phyloP scores from a whole-genome alignment of 2,329 filamentous ascomycete species.

The Fusarium veterinarium region DNA sequence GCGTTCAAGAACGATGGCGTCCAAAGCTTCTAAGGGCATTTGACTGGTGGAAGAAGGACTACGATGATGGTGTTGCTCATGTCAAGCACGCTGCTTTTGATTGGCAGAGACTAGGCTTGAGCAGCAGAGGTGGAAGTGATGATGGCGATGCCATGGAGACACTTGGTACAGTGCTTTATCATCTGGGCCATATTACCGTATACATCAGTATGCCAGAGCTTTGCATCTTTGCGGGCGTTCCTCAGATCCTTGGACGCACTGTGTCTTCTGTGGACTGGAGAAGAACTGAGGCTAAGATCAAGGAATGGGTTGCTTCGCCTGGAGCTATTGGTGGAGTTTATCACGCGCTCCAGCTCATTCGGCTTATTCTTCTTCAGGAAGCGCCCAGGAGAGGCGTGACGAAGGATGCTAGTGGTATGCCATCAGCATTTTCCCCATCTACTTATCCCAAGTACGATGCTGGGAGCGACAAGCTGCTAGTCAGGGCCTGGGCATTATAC shows the following conservation, averaged over 20 bases:
- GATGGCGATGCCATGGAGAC: slow-evolving; percentile 45
- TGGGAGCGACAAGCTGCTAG: slow-evolving; percentile 40
- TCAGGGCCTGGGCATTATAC: slow-evolving; percentile 43
- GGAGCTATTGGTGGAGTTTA: slow-evolving; percentile 45
- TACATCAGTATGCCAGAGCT: slow-evolving; percentile 47
- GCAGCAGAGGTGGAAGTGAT: slow-evolving; percentile 43
- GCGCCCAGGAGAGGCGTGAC: slow-evolving; percentile 25
- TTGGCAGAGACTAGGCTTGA: slow-evolving; percentile 44
- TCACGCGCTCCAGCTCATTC: slow-evolving; percentile 43
- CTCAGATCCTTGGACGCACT: slow-evolving; percentile 43
- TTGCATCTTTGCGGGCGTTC: slow-evolving; percentile 45
- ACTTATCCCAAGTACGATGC: slow-evolving; percentile 43
- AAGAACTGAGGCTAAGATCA: slow-evolving; percentile 45
- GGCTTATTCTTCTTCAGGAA: slow-evolving; percentile 42
- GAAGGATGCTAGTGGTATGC: slow-evolving; percentile 20
- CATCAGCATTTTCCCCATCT: slow-evolving; percentile 31
- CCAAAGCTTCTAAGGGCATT: slow-evolving; percentile 43
- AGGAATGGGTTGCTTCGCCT: slow-evolving; percentile 45
- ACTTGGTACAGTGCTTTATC: slow-evolving; percentile 44
- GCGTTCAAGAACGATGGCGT: slow-evolving; percentile 45
- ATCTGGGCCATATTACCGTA: slow-evolving; percentile 45
- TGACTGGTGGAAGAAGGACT: slow-evolving; percentile 47
- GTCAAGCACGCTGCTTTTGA: slow-evolving; percentile 45
- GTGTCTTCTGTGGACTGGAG: slow-evolving; percentile 46
- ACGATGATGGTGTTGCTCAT: slow-evolving; percentile 45